These are phyloP conservation scores for Oemleria cerasiformis DNA, from an alignment of 306 rosid species.

Conservation along the genomic window DNA sequence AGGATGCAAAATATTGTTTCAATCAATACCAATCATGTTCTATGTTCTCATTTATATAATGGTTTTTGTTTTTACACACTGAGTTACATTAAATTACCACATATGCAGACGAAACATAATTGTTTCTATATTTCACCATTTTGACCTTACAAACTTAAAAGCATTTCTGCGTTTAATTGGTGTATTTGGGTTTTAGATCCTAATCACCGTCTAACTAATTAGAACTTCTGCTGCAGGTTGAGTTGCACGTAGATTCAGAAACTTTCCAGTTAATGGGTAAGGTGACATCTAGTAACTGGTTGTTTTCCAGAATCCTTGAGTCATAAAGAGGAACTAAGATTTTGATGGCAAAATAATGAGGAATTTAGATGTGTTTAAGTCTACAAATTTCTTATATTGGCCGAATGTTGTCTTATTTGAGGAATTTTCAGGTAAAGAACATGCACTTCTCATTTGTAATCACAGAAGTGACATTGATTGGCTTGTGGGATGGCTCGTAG, in stretches of 20 bases:
- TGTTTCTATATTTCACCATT: background rate
- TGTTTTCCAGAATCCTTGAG: constrained; percentile 2
- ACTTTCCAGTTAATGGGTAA: constrained; percentile 63
- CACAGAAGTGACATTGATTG: constrained; percentile 95
- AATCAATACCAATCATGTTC: background rate
- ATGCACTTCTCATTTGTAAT: constrained; percentile 78
- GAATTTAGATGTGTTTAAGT: background rate
- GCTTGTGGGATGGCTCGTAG: constrained; percentile 90
- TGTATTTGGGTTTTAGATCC: constrained; percentile 18
- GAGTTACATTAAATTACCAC: background rate
- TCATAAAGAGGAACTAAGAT: background rate
- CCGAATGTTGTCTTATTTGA: constrained; percentile 10
- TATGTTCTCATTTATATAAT: background rate
- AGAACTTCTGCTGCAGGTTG: constrained; percentile 53
- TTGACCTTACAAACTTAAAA: background rate
- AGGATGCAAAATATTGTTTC: background rate
- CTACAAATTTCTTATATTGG: background rate
- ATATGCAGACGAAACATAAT: background rate
- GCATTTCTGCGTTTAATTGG: background rate
- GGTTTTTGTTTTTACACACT: background rate
- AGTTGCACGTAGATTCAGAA: constrained; percentile 61
- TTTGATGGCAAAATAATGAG: background rate
- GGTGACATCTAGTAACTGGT: constrained; percentile 20
- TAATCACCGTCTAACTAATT: constrained; percentile 22
- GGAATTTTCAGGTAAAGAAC: constrained; percentile 65